Conservation (phyloP, 257 asterid genomes). For the Rhazya stricta region DNA sequence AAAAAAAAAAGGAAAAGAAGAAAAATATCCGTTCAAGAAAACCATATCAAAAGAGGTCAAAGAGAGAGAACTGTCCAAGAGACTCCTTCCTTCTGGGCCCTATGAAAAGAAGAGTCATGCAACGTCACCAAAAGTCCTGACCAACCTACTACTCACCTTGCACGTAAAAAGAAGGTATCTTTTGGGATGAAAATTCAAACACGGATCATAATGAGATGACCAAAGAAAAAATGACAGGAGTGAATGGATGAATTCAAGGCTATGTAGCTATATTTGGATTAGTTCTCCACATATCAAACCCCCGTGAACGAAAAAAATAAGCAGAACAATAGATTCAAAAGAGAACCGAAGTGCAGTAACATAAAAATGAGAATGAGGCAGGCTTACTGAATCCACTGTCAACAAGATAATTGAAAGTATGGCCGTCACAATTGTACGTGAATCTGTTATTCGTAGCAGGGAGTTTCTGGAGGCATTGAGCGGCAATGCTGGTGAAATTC, state of each 20-base stretch:
- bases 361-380: not conserved
- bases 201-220: not conserved
- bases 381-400: conserved; percentile 54
- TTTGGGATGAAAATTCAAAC: not conserved
- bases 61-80: no score
- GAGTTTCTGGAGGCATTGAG: conserved; percentile 49
- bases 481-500: conserved; percentile 40
- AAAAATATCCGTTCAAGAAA: no score
- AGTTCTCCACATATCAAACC: not conserved
- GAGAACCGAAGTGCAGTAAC: not conserved
- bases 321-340: not conserved
- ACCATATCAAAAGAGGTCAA: no score
- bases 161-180: not conserved
- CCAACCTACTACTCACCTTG: not conserved
- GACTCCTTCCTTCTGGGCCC: no score
- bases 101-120: not conserved
- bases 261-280: not conserved
- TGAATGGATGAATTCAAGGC: not conserved
- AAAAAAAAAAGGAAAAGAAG: no score
- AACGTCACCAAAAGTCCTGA: not conserved
- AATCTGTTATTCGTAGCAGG: conserved; percentile 44
- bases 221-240: not conserved
- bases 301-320: not conserved
- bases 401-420: conserved; percentile 49
- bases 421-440: conserved; percentile 49